Percentiles rank a stretch among this genome's conserved stretches.
phyloP scores from a whole-genome alignment of 2,329 filamentous ascomycete genomes.

The Botrytis cinerea region DNA sequence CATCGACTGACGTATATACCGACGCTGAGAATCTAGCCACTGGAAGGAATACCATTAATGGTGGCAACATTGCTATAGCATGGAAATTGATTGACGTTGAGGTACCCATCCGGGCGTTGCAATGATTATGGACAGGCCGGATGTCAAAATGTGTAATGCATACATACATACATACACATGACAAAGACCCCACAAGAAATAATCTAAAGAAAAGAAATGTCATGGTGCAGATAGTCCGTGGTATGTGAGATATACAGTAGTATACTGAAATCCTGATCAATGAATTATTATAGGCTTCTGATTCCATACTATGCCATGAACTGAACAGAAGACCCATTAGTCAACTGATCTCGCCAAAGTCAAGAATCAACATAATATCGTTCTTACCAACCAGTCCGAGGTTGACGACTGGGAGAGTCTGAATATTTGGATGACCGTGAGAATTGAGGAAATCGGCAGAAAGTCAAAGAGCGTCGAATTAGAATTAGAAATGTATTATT shows the following conservation, averaged over 20 bases:
- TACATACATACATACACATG: background rate
- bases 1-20: background rate
- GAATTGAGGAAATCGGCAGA: background rate
- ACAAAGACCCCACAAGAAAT: background rate
- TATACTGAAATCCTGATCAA: background rate
- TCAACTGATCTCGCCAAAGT: background rate
- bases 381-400: background rate
- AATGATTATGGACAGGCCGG: background rate
- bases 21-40: background rate
- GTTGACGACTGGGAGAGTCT: background rate
- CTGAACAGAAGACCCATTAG: background rate
- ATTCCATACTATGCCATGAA: background rate
- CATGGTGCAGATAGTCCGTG: background rate
- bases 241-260: background rate
- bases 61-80: no score
- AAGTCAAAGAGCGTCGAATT: background rate
- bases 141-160: background rate
- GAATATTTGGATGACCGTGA: background rate
- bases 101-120: background rate
- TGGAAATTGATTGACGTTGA: background rate
- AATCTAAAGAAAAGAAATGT: background rate
- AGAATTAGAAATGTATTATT: background rate
- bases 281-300: background rate
- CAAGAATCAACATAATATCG: background rate
- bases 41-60: background rate